Conservation (phyloP, 1,139 yeast species). For the Suhomyces chickasaworum region DNA sequence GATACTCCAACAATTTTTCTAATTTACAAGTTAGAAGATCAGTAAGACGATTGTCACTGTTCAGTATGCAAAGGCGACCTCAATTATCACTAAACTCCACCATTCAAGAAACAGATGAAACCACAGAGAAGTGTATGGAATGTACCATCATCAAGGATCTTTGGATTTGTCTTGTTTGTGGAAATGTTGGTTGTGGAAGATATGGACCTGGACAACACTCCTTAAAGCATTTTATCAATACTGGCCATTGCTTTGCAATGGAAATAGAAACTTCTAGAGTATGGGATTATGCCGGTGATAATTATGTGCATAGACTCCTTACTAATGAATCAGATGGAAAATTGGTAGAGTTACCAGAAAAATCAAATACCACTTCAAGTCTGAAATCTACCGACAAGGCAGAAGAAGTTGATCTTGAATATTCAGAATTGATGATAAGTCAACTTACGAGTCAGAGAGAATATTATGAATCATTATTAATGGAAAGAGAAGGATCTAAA, state of each 20-base stretch:
- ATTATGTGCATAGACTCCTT: conserved; percentile 82
- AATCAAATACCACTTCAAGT: conserved; percentile 26
- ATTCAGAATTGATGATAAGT: conserved; percentile 73
- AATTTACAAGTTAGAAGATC: conserved; percentile 40
- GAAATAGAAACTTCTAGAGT: conserved; percentile 82
- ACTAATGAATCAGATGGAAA: conserved; percentile 88
- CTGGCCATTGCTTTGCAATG: conserved; percentile 93
- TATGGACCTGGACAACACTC: conserved; percentile 85
- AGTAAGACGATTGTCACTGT: conserved; percentile 37
- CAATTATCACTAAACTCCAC: conserved; percentile 7
- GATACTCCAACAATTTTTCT: conserved; percentile 61
- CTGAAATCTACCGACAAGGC: conserved; percentile 34
- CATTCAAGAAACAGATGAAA: conserved; percentile 8
- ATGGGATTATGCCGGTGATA: conserved; percentile 95
- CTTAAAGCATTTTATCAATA: conserved; percentile 70
- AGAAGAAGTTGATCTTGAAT: conserved; percentile 69
- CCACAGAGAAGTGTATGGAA: conserved; percentile 37
- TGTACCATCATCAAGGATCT: conserved; percentile 34
- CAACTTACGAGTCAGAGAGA: conserved; percentile 90
- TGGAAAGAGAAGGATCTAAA: conserved; percentile 37
- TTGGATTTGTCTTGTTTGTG: conserved; percentile 92
- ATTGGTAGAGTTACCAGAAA: conserved; percentile 66
- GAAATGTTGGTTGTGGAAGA: conserved; percentile 87
- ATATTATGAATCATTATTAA: conserved; percentile 67
- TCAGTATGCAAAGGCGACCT: conserved; percentile 19